Conservation (phyloP, 2,329 filamentous ascomycete species). For the Gnomoniopsis sp. region DNA sequence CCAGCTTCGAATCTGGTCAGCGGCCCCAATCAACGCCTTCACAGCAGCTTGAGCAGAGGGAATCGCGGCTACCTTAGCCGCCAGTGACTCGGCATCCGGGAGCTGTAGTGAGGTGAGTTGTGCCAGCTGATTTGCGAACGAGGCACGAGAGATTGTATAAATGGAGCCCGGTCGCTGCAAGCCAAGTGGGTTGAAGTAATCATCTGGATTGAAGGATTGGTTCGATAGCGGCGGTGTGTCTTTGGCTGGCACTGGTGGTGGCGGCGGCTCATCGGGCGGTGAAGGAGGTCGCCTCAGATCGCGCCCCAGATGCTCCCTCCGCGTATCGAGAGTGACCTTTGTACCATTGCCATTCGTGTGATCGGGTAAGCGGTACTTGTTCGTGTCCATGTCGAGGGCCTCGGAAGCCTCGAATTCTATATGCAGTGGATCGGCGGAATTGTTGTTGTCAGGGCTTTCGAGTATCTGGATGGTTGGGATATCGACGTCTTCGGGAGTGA, state of each 20-base stretch:
- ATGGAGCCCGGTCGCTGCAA: slow-evolving; percentile 77
- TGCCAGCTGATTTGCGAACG: slow-evolving; percentile 88
- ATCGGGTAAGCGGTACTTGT: slow-evolving; percentile 73
- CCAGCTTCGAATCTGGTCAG: slow-evolving; percentile 91
- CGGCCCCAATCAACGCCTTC: slow-evolving; percentile 77
- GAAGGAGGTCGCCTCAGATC: slow-evolving; percentile 38
- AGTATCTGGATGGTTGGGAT: slow-evolving; percentile 24
- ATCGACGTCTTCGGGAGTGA: slow-evolving; percentile 18
- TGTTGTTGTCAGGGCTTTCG: slow-evolving; percentile 25
- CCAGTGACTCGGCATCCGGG: slow-evolving; percentile 79
- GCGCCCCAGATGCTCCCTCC: slow-evolving; percentile 55
- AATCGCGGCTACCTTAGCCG: slow-evolving; percentile 79
- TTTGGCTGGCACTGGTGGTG: slow-evolving; percentile 39
- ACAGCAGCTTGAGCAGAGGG: slow-evolving; percentile 81
- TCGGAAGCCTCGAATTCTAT: slow-evolving; percentile 50
- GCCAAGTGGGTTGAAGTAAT: slow-evolving; percentile 66
- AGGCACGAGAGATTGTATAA: slow-evolving; percentile 87
- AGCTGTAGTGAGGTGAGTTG: slow-evolving; percentile 88
- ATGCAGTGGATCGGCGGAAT: slow-evolving; percentile 34
- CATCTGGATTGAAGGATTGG: slow-evolving; percentile 42
- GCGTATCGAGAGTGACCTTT: slow-evolving; percentile 57
- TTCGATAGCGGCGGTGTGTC: slow-evolving; percentile 44
- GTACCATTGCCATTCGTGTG: slow-evolving; percentile 65
- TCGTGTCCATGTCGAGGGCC: slow-evolving; percentile 63
- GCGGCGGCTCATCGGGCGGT: slow-evolving; percentile 39